Evolutionary conservation across 345 rosid genomes (phyloP).

Genomic region (Laguncularia racemosa): DNA sequence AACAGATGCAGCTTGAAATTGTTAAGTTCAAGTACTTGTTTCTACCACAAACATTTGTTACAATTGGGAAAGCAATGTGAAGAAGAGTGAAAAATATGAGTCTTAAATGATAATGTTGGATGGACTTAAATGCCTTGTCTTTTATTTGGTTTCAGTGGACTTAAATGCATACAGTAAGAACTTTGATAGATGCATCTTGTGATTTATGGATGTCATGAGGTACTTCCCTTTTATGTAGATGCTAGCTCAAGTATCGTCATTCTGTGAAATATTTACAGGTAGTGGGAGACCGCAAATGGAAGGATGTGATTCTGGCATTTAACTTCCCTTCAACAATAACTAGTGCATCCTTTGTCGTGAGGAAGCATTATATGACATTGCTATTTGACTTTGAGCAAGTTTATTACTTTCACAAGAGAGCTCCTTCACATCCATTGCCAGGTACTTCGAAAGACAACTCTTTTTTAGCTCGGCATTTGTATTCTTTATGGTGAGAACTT

Average conservation of each 20-base stretch:
- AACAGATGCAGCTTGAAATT: too few species aligned
- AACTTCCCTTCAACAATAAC: constrained; percentile 79
- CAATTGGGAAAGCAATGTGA: too few species aligned
- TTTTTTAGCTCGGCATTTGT: too few species aligned
- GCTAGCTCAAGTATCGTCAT: background rate
- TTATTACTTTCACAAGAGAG: constrained; percentile 47
- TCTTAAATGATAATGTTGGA: too few species aligned
- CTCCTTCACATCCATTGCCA: constrained; percentile 24
- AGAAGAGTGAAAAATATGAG: too few species aligned
- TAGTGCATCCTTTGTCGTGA: constrained; percentile 74
- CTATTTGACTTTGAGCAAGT: constrained; percentile 68
- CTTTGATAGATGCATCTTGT: background rate
- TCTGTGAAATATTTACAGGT: constrained; percentile 39
- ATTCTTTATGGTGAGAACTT: too few species aligned
- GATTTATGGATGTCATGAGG: background rate
- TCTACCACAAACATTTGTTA: too few species aligned
- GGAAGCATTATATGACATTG: constrained; percentile 67
- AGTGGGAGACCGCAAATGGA: constrained; percentile 72
- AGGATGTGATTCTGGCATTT: constrained; percentile 68
- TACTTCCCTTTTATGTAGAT: background rate
- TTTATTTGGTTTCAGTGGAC: too few species aligned
- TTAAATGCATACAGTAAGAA: too few species aligned
- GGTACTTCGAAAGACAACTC: constrained; percentile 18
- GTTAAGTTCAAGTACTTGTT: too few species aligned
- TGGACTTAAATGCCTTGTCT: too few species aligned